Base-by-base conservation (phyloP, 2,329 filamentous ascomycete species). In the Arthroderma sp. region DNA sequence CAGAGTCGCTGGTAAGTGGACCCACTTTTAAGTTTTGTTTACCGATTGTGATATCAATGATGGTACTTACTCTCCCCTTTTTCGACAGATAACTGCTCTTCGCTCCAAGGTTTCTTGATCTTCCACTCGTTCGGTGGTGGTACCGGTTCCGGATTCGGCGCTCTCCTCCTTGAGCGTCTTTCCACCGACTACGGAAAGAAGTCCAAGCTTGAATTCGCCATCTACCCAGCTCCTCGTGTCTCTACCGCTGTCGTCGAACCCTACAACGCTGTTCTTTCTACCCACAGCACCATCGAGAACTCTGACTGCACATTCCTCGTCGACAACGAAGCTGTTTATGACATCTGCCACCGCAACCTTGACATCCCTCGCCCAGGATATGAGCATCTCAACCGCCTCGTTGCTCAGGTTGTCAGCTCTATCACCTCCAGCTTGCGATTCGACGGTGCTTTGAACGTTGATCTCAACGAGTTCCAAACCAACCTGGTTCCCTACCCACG, bases 261-360 rank as follows among this genome's bases (percentile, higher is more conserved):
- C 50, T 98, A 98, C 81, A 98, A 98, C 80, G 95, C 91, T 43
- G 95, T 96, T 65, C 81, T 98, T 56, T 95, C 91, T 59, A 96
- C 91, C 53, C 91, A 98, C 80, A 96, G 88, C 65, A 96, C 91
- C 54, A 82, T 98, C 47, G 91, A 98, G 79, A 88, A 98, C 78
- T 94, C 88, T 52, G 91, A 98, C 78, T 96, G 91, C 78, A 93
- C 85, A 60, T 98, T 98, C 79, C 94, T 96, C 86, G 91, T 98
- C 57, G 91, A 98, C 75, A 98, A 98, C 72, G 91, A 98, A 77
- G 91, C 91, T 61, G 95, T 98, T 68, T 96, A 96, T 72, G 91
- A 96, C 67, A 96, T 98, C 68, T 98, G 91, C 82, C 84, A 88
- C 63, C 84, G 87, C 66, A 96, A 94, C 77, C 79, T 98, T 54